phyloP scores from a whole-genome alignment of 1,139 yeast genomes.

The Geotrichum restrictum region DNA sequence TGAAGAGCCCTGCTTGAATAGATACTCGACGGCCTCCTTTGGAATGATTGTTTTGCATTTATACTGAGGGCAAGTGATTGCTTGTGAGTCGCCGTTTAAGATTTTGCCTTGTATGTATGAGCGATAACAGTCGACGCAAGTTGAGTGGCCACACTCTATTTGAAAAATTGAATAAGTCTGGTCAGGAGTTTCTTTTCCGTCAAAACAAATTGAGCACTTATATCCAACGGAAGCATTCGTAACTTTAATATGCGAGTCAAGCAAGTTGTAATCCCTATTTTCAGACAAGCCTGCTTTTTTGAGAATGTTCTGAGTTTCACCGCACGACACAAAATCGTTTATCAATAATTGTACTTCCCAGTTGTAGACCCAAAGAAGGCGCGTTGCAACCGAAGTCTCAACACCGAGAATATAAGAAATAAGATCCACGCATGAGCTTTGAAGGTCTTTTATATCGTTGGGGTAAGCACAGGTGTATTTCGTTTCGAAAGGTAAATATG shows the following conservation, averaged over 20 bases:
- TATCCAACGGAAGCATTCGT: not conserved
- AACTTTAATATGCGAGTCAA: not conserved
- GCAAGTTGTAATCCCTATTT: not conserved
- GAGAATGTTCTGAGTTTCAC: not conserved
- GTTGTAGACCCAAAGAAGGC: not conserved
- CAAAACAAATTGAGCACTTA: not conserved
- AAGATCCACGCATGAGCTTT: no score
- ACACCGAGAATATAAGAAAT: no score
- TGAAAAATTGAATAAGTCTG: constrained; percentile 44
- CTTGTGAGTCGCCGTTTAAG: constrained; percentile 43
- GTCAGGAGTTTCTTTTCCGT: not conserved
- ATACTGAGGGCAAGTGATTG: constrained; percentile 54
- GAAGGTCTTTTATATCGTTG: no score
- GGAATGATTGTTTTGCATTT: not conserved
- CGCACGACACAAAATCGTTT: not conserved
- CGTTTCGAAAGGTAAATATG: no score
- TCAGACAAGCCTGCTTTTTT: not conserved
- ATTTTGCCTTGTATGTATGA: constrained; percentile 54
- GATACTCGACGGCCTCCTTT: not conserved
- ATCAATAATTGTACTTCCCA: not conserved
- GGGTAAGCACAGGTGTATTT: no score
- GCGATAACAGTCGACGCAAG: constrained; percentile 63
- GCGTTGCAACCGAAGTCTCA: no score
- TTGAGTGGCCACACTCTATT: constrained; percentile 64
- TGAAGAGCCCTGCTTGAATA: no score